Evolutionary conservation across 1,284 basidiomycete genomes (phyloP).

Genomic region (Naganishia liquefaciens): DNA sequence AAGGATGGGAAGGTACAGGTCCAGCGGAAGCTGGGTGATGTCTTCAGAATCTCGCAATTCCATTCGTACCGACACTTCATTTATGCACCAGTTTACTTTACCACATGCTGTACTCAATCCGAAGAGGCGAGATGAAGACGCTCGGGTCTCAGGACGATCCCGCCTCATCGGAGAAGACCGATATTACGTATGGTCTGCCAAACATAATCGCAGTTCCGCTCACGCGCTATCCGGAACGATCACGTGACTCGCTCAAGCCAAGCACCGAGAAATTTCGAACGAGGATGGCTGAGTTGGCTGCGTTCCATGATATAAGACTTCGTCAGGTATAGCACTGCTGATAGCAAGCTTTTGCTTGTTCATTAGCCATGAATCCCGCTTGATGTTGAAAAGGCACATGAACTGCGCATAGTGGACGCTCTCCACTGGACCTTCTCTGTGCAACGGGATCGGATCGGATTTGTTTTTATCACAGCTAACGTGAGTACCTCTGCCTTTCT

Average conservation of each 20-base stretch:
- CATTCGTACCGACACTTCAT: background rate
- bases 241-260: background rate
- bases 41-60: background rate
- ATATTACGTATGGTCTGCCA: slow-evolving; percentile 9
- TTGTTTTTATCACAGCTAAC: background rate
- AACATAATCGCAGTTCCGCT: background rate
- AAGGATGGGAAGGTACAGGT: slow-evolving; percentile 29
- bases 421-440: background rate
- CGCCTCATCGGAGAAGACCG: background rate
- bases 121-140: background rate
- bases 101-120: no score
- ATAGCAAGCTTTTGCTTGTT: no score
- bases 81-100: background rate
- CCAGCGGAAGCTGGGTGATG: slow-evolving; percentile 14
- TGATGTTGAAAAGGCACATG: no score
- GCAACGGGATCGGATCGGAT: background rate
- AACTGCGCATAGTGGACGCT: background rate
- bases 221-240: slow-evolving; percentile 3
- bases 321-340: no score
- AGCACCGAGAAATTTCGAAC: slow-evolving; percentile 1
- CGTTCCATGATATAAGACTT: no score
- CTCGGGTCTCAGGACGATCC: slow-evolving; percentile 1
- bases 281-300: no score
- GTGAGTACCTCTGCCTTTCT: slow-evolving; percentile 13
- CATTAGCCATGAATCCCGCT: no score